Base-by-base conservation (phyloP, 2,329 filamentous ascomycete species). In the Cytospora mali region DNA sequence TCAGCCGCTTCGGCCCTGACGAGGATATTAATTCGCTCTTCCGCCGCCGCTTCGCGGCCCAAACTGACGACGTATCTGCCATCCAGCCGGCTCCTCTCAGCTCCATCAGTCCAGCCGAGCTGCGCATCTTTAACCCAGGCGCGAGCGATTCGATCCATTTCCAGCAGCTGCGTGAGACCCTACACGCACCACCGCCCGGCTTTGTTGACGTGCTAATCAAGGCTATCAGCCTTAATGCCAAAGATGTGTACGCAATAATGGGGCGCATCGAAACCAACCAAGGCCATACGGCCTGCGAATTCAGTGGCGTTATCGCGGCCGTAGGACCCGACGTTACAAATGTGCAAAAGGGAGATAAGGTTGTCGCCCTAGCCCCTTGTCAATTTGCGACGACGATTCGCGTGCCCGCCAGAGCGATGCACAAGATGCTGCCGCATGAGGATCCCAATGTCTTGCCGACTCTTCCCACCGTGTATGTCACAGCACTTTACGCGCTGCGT, bases 141-240 rank as follows among this genome's bases (percentile, higher is more conserved):
- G 16, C 49, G 5, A 21, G 29, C 5, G 58, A 61, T 6, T 48
- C 58, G 2, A 11, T 61, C 10, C 21, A 53, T 31, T 61, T 53
- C 51, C 31, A 55, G 21, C 21, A 46, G 31, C 16, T 23, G 6
- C 11, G 25, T 5, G 52, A 67, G 70, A 11, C 66, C 48, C 0
- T 58, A 58, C 6, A 21, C 58, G 10, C 67, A 67, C 55, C 46
- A 6, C 23, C 55, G 42, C 18, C 55, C 25, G 58, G 39, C 1
- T 46, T 25, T 18, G 28, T 55, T 13, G 58, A 61, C 10, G 21
- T 61, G 2, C 11, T 31, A 23, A 33, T 55, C 25, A 25, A 68
- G 49, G 74, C 75, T 0, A 68, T 69, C 23, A 75, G 75, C n/a
- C 55, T 78, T n/a, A 78, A 77, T 64, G 46, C 46, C 39, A 57